phyloP scores from a whole-genome alignment of 2,329 filamentous ascomycete genomes.

The Cordyceps cateniannulata region DNA sequence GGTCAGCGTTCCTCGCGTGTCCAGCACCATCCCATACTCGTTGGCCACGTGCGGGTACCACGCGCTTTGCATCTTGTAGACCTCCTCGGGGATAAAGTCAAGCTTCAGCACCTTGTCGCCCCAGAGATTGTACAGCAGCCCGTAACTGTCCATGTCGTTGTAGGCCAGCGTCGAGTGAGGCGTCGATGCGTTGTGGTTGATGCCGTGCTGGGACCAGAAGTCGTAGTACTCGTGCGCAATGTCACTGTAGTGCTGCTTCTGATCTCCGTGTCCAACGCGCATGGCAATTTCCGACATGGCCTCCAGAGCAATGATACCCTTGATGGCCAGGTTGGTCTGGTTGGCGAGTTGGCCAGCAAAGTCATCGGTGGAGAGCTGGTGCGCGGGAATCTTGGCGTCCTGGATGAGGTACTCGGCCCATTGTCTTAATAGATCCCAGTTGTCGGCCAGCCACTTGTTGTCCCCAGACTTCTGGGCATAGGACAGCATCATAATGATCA shows the following conservation, averaged over 20 bases:
- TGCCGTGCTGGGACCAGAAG: slow-evolving; percentile 65
- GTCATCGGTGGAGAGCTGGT: slow-evolving; percentile 77
- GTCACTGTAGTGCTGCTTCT: slow-evolving; percentile 52
- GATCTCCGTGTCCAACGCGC: slow-evolving; percentile 49
- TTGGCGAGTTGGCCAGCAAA: slow-evolving; percentile 69
- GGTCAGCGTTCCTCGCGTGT: slow-evolving; percentile 73
- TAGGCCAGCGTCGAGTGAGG: slow-evolving; percentile 75
- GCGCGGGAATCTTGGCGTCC: slow-evolving; percentile 64
- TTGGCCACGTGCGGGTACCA: slow-evolving; percentile 70
- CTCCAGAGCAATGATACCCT: slow-evolving; percentile 76
- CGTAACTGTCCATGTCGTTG: slow-evolving; percentile 51
- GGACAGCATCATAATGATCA: slow-evolving; percentile 76
- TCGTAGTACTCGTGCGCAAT: slow-evolving; percentile 63
- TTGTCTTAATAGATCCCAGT: slow-evolving; percentile 67
- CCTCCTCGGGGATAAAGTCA: slow-evolving; percentile 63
- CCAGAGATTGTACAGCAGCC: slow-evolving; percentile 71
- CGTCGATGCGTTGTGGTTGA: slow-evolving; percentile 55
- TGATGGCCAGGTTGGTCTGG: slow-evolving; percentile 76
- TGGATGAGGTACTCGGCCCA: slow-evolving; percentile 78
- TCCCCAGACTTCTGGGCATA: slow-evolving; percentile 52
- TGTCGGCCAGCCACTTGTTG: slow-evolving; percentile 50
- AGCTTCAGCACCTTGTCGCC: slow-evolving; percentile 72
- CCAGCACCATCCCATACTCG: slow-evolving; percentile 75
- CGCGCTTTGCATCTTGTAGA: slow-evolving; percentile 71
- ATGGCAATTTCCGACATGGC: slow-evolving; percentile 69